Evolutionary conservation across 176 grass and related monocot species (phyloP).

Genomic region (Saccharum officinarum): DNA sequence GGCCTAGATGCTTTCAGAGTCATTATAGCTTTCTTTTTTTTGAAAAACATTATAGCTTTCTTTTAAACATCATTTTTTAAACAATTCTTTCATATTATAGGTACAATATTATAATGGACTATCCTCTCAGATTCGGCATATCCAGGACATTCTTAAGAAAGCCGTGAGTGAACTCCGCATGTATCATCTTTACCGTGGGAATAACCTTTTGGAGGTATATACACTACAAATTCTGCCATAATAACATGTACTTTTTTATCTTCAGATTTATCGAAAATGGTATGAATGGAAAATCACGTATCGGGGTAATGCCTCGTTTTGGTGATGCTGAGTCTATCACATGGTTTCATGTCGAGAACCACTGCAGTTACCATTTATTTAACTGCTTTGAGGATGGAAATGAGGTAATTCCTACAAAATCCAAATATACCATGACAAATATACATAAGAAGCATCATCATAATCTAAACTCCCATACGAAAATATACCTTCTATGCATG

Average conservation of each 20-base stretch:
- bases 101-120: conserved; percentile 52
- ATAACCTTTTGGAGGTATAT: neutral
- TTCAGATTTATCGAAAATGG: conserved; percentile 46
- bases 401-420: conserved; percentile 35
- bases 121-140: conserved; percentile 41
- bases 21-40: too few relatives aligned
- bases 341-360: conserved; percentile 50
- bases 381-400: conserved; percentile 54
- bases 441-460: neutral
- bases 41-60: neutral
- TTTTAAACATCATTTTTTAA: neutral
- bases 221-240: neutral
- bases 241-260: neutral
- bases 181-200: neutral
- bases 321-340: conserved; percentile 37
- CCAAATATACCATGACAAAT: neutral
- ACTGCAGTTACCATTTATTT: conserved; percentile 50
- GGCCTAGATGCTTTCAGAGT: too few relatives aligned
- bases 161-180: conserved; percentile 6
- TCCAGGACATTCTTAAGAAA: conserved; percentile 7
- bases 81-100: conserved; percentile 13
- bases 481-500: neutral
- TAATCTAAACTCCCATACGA: neutral
- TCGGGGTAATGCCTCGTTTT: conserved; percentile 55
- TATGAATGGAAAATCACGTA: conserved; percentile 25